Evolutionary conservation across 169 alveolate genomes (phyloP).

Genomic region (Cryptosporidium viatorum): DNA sequence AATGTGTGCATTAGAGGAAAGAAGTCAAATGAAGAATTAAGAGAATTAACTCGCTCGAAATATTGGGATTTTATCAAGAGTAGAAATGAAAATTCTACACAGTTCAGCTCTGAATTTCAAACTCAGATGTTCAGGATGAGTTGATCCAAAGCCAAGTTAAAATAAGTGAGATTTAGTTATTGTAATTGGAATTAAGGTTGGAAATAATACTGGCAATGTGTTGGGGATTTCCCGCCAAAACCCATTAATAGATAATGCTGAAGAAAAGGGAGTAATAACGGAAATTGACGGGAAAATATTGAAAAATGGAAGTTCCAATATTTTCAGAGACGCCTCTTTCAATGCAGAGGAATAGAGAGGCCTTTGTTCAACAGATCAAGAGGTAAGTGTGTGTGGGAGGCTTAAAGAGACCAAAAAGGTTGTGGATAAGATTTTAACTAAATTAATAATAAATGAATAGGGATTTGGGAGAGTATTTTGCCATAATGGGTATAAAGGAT

Average conservation of each 20-base stretch:
- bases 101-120: too few species aligned
- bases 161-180: neutral
- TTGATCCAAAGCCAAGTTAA: too few species aligned
- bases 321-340: conserved; percentile 27
- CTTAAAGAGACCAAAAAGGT: neutral
- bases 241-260: neutral
- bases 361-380: conserved; percentile 51
- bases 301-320: conserved; percentile 32
- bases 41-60: too few species aligned
- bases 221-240: conserved; percentile 28
- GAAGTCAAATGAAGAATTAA: neutral
- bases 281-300: neutral
- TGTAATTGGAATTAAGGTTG: neutral
- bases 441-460: conserved; percentile 12
- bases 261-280: neutral
- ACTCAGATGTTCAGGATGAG: neutral
- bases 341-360: conserved; percentile 65
- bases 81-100: too few species aligned
- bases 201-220: neutral
- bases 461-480: conserved; percentile 56
- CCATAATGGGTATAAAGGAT: conserved; percentile 64
- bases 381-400: conserved; percentile 26
- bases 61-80: too few species aligned
- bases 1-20: neutral
- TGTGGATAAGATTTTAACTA: neutral